Base-by-base conservation (phyloP, 306 rosid genomes). In the Cicer yamashitae region DNA sequence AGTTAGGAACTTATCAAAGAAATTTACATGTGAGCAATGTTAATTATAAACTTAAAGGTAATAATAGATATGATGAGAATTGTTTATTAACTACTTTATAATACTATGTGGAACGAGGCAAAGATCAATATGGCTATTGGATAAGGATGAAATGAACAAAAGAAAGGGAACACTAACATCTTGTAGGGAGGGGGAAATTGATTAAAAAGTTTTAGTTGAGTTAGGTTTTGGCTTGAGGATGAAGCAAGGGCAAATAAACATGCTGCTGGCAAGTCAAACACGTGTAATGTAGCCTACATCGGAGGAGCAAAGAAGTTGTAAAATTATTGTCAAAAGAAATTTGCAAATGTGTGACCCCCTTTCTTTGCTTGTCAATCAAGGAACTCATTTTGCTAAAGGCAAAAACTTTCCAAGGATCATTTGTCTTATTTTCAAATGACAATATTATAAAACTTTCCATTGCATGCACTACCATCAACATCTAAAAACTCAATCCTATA, bases 181-280 rank as follows among this genome's bases (percentile, higher is more conserved):
- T 43, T 61, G 17, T 34, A 13, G 13, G 69, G 18, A 34, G 63
- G 34, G 30, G 64, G 38, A 39, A 62, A 54, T 67, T 81, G 76
- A 56, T 75, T 43, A 34, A 64, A 74, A 75, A 56, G 67, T 14
- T 25, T 72, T 53, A 79, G 91, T 81, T 81, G 66, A 76, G 82
- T 48, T 51, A 70, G 80, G 80, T 48, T 30, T 14, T 73, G 47
- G 84, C 91, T 88, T 88, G 84, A 43, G 63, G 17, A 79, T 70
- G 80, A 90, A 85, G 96, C 86, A 85, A 88, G 73, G 89, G 84
- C 14, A 47, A 62, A 69, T 38, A 51, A 50, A 43, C 43, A 30
- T 34, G 73, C 20, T 50, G 38, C 34, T 50, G 38, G 39, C 14
- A 5, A 71, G 73, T 83, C 84, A 74, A 71, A 41, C 84, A 86